Conservation (phyloP, 1,284 basidiomycete genomes). For the Tilletia setariae region DNA sequence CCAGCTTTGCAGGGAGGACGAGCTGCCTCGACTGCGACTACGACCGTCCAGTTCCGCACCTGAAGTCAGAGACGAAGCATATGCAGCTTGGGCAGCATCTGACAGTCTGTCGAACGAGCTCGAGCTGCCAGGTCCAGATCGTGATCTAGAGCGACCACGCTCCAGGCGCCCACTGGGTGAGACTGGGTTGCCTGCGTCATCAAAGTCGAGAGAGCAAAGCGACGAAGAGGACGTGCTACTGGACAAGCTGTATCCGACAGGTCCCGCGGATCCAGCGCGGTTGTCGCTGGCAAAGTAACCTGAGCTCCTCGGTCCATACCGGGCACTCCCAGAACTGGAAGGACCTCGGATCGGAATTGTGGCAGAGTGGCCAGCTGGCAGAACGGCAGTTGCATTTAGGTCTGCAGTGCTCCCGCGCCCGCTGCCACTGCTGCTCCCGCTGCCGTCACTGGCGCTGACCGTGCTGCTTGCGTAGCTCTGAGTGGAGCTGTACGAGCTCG, state of each 20-base stretch:
- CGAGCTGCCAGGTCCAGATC: slow-evolving; percentile 2
- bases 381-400: not conserved
- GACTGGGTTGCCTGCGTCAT: not conserved
- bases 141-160: not conserved
- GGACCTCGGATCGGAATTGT: not conserved
- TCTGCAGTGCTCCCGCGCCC: not conserved
- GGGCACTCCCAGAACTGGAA: not conserved
- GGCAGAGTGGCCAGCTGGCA: not conserved
- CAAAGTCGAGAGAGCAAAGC: slow-evolving; percentile 15
- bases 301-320: not conserved
- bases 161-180: not conserved
- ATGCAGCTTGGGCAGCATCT: slow-evolving; percentile 4
- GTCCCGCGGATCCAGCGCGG: not conserved
- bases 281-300: not conserved
- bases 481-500: not conserved
- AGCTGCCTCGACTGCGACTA: slow-evolving; percentile 7
- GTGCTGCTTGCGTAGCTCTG: not conserved
- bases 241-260: not conserved
- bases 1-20: slow-evolving; percentile 1
- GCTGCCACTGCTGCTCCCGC: not conserved
- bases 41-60: not conserved
- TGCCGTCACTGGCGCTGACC: slow-evolving; percentile 8
- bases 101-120: slow-evolving; percentile 12
- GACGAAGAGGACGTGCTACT: slow-evolving; percentile 12
- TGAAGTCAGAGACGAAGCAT: not conserved